phyloP scores from a whole-genome alignment of 768 basidiomycete species.

The Boletellus ananas region DNA sequence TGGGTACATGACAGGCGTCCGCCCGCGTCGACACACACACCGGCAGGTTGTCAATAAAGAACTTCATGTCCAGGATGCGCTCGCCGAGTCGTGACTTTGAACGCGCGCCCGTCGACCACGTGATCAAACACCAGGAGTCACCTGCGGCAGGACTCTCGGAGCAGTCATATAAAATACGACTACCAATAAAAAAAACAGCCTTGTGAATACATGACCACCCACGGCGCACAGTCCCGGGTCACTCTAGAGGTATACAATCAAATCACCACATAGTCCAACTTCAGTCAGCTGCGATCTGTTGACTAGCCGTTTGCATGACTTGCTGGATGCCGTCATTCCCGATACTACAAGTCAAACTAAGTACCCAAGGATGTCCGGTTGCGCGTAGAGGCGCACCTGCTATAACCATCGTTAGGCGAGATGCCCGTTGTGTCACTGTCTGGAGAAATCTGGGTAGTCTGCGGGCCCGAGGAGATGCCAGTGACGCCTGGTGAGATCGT shows the following conservation, averaged over 20 bases:
- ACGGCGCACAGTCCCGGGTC: background rate
- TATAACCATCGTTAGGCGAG: conserved; percentile 69
- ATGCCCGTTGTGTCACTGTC: conserved; percentile 38
- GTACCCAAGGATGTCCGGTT: background rate
- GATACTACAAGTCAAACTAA: conserved; percentile 22
- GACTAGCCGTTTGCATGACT: conserved; percentile 30
- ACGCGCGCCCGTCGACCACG: conserved; percentile 8
- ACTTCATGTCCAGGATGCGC: conserved; percentile 54
- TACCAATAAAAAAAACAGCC: no score
- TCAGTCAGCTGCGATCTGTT: conserved; percentile 34
- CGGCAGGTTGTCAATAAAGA: conserved; percentile 76
- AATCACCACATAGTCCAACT: background rate
- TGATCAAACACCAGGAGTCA: conserved; percentile 9
- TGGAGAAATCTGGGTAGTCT: conserved; percentile 32
- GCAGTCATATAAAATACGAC: no score
- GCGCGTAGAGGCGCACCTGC: conserved; percentile 25
- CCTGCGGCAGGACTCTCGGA: no score
- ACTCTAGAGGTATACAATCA: no score
- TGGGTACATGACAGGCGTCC: background rate
- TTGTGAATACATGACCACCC: background rate
- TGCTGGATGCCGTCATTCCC: conserved; percentile 30
- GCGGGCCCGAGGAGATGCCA: conserved; percentile 26
- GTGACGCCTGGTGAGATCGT: conserved; percentile 34
- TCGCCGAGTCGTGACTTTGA: background rate
- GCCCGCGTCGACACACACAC: conserved; percentile 38